Conservation (phyloP, 768 basidiomycete species). For the Pholiota conissans region DNA sequence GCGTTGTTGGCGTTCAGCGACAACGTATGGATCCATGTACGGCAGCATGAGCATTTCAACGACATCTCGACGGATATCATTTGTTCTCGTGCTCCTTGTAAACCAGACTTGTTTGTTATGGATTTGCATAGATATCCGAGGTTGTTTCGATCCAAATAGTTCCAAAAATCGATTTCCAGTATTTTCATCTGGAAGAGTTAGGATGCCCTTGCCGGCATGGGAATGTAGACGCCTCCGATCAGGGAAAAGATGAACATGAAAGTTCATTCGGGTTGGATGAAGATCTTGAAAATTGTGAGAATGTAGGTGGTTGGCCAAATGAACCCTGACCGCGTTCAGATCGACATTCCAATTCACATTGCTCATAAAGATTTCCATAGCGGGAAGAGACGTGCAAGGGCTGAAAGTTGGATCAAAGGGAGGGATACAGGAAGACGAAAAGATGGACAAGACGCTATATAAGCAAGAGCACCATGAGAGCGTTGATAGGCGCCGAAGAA, state of each 20-base stretch:
- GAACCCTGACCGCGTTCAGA: constrained; percentile 28
- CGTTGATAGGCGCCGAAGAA: constrained; percentile 14
- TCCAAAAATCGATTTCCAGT: constrained; percentile 43
- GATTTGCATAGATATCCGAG: constrained; percentile 24
- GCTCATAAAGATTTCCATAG: constrained; percentile 44
- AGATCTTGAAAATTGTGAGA: constrained; percentile 32
- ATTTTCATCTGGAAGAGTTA: constrained; percentile 46
- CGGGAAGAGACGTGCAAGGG: not conserved
- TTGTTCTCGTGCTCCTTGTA: constrained; percentile 24
- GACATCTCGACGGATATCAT: constrained; percentile 29
- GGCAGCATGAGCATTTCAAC: constrained; percentile 39
- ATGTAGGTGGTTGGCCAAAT: constrained; percentile 49
- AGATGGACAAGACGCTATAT: constrained; percentile 13
- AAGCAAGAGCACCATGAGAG: not conserved
- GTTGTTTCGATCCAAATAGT: constrained; percentile 27
- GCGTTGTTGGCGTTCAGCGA: constrained; percentile 33
- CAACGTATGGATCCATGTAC: constrained; percentile 39
- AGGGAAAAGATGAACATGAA: constrained; percentile 50
- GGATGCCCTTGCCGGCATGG: constrained; percentile 42
- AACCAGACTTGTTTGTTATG: constrained; percentile 33
- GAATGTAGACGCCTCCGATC: constrained; percentile 27
- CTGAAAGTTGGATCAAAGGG: constrained; percentile 4
- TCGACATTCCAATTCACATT: constrained; percentile 32
- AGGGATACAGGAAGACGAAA: constrained; percentile 8
- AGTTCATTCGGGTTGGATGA: constrained; percentile 42